These are phyloP conservation scores for Solanum verrucosum DNA, from an alignment of 257 asterid species.

Conservation along the genomic window DNA sequence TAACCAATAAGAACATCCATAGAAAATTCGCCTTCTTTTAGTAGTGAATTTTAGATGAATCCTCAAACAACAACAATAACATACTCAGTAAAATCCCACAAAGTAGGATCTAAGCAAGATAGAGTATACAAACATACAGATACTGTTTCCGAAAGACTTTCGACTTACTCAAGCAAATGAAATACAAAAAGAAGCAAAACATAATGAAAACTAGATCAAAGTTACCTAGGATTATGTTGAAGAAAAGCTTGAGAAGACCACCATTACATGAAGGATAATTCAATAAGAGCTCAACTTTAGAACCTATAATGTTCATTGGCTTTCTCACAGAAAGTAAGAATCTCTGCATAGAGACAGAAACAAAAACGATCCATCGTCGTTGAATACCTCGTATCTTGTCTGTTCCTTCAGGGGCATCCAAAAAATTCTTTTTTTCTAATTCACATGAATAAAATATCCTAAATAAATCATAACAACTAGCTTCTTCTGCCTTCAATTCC, in stretches of 20 bases:
- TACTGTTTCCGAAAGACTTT: neutral
- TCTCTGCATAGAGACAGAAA: slow-evolving; percentile 41
- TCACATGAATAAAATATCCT: slow-evolving; percentile 29
- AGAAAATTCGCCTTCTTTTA: neutral
- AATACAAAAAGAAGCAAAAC: neutral
- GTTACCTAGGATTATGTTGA: slow-evolving; percentile 34
- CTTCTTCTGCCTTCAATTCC: slow-evolving; percentile 30
- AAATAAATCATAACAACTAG: slow-evolving; percentile 29
- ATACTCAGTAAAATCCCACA: neutral
- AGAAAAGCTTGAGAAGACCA: slow-evolving; percentile 29
- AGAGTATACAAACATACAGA: fast-evolving
- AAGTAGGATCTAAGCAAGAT: fast-evolving
- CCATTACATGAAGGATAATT: slow-evolving; percentile 47
- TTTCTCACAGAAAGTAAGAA: slow-evolving; percentile 15
- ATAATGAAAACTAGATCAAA: neutral
- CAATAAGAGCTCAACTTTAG: slow-evolving; percentile 25
- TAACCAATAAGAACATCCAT: neutral
- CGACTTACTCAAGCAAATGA: neutral
- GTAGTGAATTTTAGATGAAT: neutral
- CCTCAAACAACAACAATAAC: neutral
- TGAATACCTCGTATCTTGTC: slow-evolving; percentile 9
- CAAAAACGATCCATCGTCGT: slow-evolving; percentile 49
- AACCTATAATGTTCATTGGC: slow-evolving; percentile 37
- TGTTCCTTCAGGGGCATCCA: slow-evolving; percentile 7
- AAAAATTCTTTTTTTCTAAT: slow-evolving; percentile 23